These are phyloP conservation scores for Dictyostelium firmibasis DNA, from an alignment of 78 protist species.

Conservation along the genomic window DNA sequence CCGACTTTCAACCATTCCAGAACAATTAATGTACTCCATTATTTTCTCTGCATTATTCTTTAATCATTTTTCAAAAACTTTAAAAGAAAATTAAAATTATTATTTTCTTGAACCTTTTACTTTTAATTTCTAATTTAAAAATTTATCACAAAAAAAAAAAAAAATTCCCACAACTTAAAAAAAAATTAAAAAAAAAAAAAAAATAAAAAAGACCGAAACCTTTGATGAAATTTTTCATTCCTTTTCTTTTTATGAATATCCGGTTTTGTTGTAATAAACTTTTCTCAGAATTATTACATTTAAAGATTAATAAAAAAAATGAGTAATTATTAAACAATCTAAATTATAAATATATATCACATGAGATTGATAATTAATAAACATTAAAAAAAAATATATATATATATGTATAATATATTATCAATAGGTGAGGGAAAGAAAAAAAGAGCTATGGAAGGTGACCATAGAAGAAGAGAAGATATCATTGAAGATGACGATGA, in stretches of 20 bases:
- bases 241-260: neutral
- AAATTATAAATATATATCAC: neutral
- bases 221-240: neutral
- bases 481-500: neutral
- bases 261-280: neutral
- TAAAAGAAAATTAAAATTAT: too few relatives aligned
- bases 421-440: neutral
- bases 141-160: neutral
- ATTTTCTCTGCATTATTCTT: too few relatives aligned
- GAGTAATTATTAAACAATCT: neutral
- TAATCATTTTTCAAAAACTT: too few relatives aligned
- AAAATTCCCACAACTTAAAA: too few relatives aligned
- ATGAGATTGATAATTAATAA: neutral
- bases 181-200: too few relatives aligned
- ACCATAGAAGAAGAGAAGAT: conserved; percentile 4
- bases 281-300: neutral
- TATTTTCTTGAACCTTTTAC: too few relatives aligned
- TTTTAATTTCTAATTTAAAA: too few relatives aligned
- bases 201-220: neutral
- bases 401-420: too few relatives aligned
- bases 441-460: neutral
- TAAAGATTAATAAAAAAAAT: neutral
- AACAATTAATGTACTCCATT: too few relatives aligned
- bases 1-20: too few relatives aligned
- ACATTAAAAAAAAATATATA: too few relatives aligned